A percentile compares a stretch with the other conserved stretches of the same genome.
Evolutionary conservation across 2,329 filamentous ascomycete species (phyloP).

Genomic region (Colletotrichum sojae): DNA sequence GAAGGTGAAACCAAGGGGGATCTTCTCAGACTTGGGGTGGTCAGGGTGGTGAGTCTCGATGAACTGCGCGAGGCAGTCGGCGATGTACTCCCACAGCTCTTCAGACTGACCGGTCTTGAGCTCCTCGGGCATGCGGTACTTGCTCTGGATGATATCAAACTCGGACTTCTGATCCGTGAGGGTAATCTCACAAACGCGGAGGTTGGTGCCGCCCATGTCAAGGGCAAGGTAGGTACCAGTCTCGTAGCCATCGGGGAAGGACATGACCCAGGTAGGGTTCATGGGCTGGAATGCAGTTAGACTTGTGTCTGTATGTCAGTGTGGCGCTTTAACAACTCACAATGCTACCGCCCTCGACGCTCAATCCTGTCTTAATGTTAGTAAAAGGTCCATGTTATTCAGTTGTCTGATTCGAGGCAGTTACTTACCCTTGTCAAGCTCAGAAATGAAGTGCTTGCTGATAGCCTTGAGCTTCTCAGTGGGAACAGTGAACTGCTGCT

Average conservation of each 20-base stretch:
- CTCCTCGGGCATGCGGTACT: slow-evolving; percentile 95
- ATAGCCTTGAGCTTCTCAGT: slow-evolving; percentile 88
- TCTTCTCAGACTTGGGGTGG: slow-evolving; percentile 70
- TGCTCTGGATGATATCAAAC: slow-evolving; percentile 95
- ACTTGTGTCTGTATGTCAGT: background rate
- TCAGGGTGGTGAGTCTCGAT: slow-evolving; percentile 87
- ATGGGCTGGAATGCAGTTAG: slow-evolving; percentile 77
- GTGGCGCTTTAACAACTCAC: slow-evolving; percentile 67
- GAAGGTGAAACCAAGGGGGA: slow-evolving; percentile 95
- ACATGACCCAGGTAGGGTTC: slow-evolving; percentile 98
- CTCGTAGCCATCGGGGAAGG: slow-evolving; percentile 88
- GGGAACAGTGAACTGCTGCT: slow-evolving; percentile 86
- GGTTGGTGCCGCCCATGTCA: slow-evolving; percentile 96
- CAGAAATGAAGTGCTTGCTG: slow-evolving; percentile 88
- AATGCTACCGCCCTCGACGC: slow-evolving; percentile 91
- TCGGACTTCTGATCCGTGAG: slow-evolving; percentile 89
- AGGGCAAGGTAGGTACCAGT: slow-evolving; percentile 90
- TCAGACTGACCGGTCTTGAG: slow-evolving; percentile 88
- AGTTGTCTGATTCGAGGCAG: slow-evolving; percentile 16
- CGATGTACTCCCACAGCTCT: slow-evolving; percentile 95
- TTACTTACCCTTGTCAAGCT: slow-evolving; percentile 83
- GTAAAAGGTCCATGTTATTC: background rate
- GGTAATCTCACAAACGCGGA: slow-evolving; percentile 94
- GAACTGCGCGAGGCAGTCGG: slow-evolving; percentile 92
- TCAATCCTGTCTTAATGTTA: slow-evolving; percentile 72